These are phyloP conservation scores for Verticillium tricorpus DNA, from an alignment of 2,329 filamentous ascomycete species.

Conservation along the genomic window DNA sequence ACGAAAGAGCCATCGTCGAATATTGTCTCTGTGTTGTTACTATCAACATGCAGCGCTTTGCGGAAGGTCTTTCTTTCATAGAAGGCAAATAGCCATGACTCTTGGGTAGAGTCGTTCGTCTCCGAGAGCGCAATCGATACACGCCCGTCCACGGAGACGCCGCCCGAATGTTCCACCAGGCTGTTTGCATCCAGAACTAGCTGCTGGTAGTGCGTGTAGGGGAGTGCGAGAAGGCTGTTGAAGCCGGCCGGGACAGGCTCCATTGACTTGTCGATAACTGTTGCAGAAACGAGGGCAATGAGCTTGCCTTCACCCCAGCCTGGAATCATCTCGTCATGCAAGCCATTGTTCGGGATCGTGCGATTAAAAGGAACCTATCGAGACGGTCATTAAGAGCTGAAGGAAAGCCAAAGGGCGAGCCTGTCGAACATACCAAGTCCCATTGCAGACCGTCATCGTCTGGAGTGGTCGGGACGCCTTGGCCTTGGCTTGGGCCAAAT, in stretches of 20 bases:
- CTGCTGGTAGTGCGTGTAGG: no score
- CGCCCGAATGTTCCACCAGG: no score
- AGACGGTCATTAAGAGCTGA: background rate
- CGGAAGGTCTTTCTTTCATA: no score
- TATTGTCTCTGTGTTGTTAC: background rate
- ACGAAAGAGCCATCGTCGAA: slow-evolving; percentile 16
- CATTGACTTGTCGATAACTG: no score
- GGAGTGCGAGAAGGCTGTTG: no score
- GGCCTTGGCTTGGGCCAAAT: slow-evolving; percentile 41
- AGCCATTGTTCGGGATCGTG: slow-evolving; percentile 20
- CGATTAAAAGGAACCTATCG: slow-evolving; percentile 17
- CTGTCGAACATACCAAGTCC: slow-evolving; percentile 18
- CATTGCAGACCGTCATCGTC: slow-evolving; percentile 27
- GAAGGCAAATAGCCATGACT: no score
- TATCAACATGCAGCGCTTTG: no score
- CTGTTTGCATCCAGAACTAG: no score
- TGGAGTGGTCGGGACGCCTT: slow-evolving; percentile 34
- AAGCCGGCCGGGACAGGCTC: no score
- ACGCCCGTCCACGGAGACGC: background rate
- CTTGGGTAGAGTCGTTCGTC: no score
- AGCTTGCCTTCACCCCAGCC: slow-evolving; percentile 22
- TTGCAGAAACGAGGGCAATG: background rate
- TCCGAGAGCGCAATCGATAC: background rate
- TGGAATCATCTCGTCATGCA: slow-evolving; percentile 23
- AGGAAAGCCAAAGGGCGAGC: background rate